A percentile compares a stretch with the other conserved stretches of the same genome.
Evolutionary conservation across 345 rosid genomes (phyloP).

Genomic region (Isatis tinctoria): DNA sequence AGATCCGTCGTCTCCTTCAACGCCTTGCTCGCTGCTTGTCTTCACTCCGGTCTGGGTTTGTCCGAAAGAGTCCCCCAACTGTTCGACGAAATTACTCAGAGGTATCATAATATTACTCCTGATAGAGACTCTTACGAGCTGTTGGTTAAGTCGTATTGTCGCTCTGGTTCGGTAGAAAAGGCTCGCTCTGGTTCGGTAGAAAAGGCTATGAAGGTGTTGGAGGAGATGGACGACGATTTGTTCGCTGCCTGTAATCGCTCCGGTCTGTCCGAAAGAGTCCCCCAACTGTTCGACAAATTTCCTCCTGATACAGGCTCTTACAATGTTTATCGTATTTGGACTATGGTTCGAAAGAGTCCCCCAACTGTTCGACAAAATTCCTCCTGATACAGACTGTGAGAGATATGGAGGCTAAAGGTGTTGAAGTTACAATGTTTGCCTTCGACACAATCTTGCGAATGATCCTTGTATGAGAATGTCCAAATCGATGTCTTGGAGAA

Average conservation of each 20-base stretch:
- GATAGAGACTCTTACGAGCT: constrained; percentile 68
- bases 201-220: constrained; percentile 39
- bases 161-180: constrained; percentile 47
- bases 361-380: too few species aligned
- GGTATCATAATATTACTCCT: constrained; percentile 39
- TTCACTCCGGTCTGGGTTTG: constrained; percentile 30
- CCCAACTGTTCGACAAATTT: constrained; percentile 51
- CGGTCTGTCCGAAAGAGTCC: constrained; percentile 41
- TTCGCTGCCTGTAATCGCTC: constrained; percentile 52
- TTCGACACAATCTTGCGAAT: constrained; percentile 53
- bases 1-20: constrained; percentile 61
- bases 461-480: constrained; percentile 51
- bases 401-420: constrained; percentile 47
- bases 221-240: too few species aligned
- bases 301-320: constrained; percentile 61
- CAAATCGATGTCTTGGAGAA: constrained; percentile 45
- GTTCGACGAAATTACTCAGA: constrained; percentile 52
- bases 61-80: constrained; percentile 49
- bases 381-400: constrained; percentile 44
- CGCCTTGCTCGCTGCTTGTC: constrained; percentile 53
- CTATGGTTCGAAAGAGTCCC: constrained; percentile 51
- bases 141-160: constrained; percentile 65
- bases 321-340: constrained; percentile 60
- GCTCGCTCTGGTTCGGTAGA: too few species aligned
- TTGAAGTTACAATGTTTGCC: constrained; percentile 50